phyloP scores from a whole-genome alignment of 2,329 filamentous ascomycete genomes.

The Botrytis squamosa region DNA sequence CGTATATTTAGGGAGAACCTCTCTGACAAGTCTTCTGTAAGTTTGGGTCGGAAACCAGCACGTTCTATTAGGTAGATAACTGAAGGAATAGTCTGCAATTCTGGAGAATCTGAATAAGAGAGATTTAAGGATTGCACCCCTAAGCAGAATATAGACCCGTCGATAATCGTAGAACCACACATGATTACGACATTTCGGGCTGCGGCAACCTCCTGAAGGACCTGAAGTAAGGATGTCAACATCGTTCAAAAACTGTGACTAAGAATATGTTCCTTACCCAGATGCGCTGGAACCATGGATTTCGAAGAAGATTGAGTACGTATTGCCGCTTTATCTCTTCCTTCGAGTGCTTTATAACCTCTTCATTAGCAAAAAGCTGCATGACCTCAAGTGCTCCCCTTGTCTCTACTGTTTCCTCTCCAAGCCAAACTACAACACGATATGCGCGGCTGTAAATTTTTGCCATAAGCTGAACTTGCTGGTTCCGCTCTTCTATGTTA shows the following conservation, averaged over 20 bases:
- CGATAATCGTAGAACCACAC: no score
- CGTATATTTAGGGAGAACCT: rapidly evolving
- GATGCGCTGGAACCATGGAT: neutral
- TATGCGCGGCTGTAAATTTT: rapidly evolving
- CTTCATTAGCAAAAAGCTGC: no score
- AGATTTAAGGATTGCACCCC: no score
- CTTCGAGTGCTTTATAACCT: no score
- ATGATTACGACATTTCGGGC: rapidly evolving
- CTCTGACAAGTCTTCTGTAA: no score
- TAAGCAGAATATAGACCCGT: no score
- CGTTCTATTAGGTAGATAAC: rapidly evolving
- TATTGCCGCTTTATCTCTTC: rapidly evolving
- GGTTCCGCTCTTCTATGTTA: rapidly evolving
- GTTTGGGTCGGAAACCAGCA: neutral
- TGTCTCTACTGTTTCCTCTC: neutral
- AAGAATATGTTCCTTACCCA: neutral
- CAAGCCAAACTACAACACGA: neutral
- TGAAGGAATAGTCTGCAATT: no score
- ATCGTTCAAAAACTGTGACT: rapidly evolving
- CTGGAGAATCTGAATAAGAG: no score
- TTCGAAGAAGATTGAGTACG: neutral
- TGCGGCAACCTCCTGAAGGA: neutral
- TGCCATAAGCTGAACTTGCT: neutral
- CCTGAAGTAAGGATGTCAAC: rapidly evolving
- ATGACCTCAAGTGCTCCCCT: neutral